Conservation (phyloP, 345 rosid genomes). For the Lumnitzera racemosa region DNA sequence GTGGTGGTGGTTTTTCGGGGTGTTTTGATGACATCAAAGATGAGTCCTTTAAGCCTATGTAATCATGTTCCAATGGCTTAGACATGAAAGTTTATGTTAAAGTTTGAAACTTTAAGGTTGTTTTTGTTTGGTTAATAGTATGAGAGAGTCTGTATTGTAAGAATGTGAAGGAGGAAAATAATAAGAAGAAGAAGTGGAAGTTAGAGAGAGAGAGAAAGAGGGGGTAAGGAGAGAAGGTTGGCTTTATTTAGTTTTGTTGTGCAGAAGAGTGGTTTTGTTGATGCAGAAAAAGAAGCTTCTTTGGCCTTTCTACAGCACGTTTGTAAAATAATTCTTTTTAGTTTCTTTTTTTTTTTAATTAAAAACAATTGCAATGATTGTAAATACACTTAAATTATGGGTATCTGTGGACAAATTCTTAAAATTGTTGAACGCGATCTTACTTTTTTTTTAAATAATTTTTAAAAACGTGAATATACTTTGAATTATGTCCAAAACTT, state of each 20-base stretch:
- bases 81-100: slow-evolving; percentile 28
- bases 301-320: slow-evolving; percentile 32
- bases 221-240: background rate
- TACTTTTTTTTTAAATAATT: too few species aligned
- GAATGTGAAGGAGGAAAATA: slow-evolving; percentile 1
- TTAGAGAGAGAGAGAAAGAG: background rate
- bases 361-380: background rate
- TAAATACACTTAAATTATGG: too few species aligned
- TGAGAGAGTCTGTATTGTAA: background rate
- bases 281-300: slow-evolving; percentile 40
- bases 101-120: background rate
- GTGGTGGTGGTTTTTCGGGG: slow-evolving; percentile 20
- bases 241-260: background rate
- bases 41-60: slow-evolving; percentile 50
- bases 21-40: slow-evolving; percentile 34
- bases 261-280: slow-evolving; percentile 19
- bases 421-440: too few species aligned
- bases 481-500: too few species aligned
- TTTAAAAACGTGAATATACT: too few species aligned
- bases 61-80: slow-evolving; percentile 53
- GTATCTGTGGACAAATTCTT: too few species aligned
- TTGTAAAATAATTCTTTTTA: background rate
- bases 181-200: background rate
- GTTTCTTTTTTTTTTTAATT: background rate
- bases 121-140: background rate